Evolutionary conservation across 768 basidiomycete genomes (phyloP).

Genomic region (Thelephora aurantiotincta): DNA sequence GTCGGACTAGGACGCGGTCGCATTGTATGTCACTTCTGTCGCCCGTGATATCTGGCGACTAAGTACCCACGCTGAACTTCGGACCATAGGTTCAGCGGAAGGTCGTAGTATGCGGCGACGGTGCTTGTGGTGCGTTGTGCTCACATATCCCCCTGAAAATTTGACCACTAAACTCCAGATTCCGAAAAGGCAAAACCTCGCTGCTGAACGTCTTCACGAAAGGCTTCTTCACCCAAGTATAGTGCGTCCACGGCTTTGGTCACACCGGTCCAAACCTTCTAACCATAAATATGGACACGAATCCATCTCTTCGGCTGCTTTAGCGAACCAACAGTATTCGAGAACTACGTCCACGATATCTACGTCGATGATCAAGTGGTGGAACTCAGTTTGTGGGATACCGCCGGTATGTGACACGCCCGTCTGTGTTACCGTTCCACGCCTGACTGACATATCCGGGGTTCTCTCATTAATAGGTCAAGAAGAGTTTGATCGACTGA

Average conservation of each 20-base stretch:
- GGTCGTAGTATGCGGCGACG: slow-evolving; percentile 91
- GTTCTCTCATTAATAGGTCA: slow-evolving; percentile 41
- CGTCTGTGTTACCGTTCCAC: neutral
- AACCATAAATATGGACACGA: neutral
- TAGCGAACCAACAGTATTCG: slow-evolving; percentile 91
- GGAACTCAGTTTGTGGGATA: slow-evolving; percentile 94
- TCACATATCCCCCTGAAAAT: neutral
- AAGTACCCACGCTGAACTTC: neutral
- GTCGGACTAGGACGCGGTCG: neutral
- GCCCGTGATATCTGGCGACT: too few relatives aligned
- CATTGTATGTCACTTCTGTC: neutral
- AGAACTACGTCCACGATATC: slow-evolving; percentile 91
- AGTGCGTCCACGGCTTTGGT: slow-evolving; percentile 34
- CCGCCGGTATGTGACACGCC: slow-evolving; percentile 54
- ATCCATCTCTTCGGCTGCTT: neutral
- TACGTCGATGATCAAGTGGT: slow-evolving; percentile 77
- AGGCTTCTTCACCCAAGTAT: slow-evolving; percentile 90
- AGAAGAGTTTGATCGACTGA: slow-evolving; percentile 88
- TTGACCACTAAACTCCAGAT: neutral
- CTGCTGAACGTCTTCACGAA: slow-evolving; percentile 79
- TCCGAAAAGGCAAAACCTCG: slow-evolving; percentile 57
- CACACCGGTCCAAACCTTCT: neutral
- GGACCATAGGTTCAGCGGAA: slow-evolving; percentile 34
- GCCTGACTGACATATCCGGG: slow-evolving; percentile 15
- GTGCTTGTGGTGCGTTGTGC: slow-evolving; percentile 65